Base-by-base conservation (phyloP, 1,139 yeast species). In the Yamadazyma diospyri region DNA sequence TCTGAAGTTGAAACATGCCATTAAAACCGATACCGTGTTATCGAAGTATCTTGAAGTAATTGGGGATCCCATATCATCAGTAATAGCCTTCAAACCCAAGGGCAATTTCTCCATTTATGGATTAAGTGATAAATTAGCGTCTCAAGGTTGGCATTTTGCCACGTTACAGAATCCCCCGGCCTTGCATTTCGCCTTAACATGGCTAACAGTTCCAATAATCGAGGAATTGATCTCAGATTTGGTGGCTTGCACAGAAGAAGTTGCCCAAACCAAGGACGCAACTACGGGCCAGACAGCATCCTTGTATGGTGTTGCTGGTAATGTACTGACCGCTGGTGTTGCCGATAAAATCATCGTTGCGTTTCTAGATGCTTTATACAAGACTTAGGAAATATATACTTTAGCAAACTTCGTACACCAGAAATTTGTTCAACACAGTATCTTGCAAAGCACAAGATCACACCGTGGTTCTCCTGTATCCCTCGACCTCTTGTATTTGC, bases 271-370 rank as follows among this genome's bases (percentile, higher is more conserved):
- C 3, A 52, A 48, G 3, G 45, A 41, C 2, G 47, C 56, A 2
- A 46, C 53, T 6, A 46, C 57, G 30, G 59, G 82, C 27, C 84
- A 78, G 37, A 86, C 95, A 3, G 92, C 95, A 14, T 95, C 94
- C 1, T 55, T 92, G 34, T 92, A 92, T 51, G 97, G 98, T 44
- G 94, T 89, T 30, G 97, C 97, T 1, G 97, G 96, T 5, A 84
- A 92, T 50, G 76, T 92, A 21, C 66, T 75, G 38, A 86, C 97
- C 0, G 73, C 79, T 0, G 94, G 95, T 1, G 79, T 92, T n/a
- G 96, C 89, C 4, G 94, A 83, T 40, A 68, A 72, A 37, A 59
- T 89, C 16, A 82, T 89, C 31, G 81, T 76, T 16, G 92, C 83
- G 0, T 92, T 88, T 52, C 61, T 89, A 31, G 95, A 92, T 55